These are phyloP conservation scores for Scheffersomyces ergatensis DNA, from an alignment of 805 yeast species.

Conservation along the genomic window DNA sequence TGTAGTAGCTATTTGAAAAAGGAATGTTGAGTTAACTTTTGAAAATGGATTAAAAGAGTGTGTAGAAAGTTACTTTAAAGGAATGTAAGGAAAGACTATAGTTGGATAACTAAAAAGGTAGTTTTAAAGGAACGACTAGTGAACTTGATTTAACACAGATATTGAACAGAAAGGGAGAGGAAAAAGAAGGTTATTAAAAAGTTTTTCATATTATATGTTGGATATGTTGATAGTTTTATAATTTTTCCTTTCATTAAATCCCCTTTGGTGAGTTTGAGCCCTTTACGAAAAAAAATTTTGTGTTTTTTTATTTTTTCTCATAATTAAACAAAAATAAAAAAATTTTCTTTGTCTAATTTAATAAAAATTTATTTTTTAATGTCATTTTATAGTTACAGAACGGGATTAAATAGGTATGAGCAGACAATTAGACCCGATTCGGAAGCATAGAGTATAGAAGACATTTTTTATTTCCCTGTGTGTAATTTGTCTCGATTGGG, in stretches of 20 bases:
- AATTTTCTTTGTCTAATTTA: too few species aligned
- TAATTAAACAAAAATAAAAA: too few species aligned
- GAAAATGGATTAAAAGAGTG: not conserved
- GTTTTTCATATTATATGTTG: not conserved
- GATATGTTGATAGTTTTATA: not conserved
- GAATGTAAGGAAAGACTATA: slow-evolving; percentile 10
- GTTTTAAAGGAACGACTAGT: not conserved
- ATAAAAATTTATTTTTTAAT: not conserved
- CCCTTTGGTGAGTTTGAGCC: too few species aligned
- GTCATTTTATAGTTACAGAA: not conserved
- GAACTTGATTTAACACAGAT: not conserved
- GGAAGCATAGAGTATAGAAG: not conserved
- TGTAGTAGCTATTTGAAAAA: not conserved
- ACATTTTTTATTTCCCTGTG: not conserved
- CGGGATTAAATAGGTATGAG: not conserved
- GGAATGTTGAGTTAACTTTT: not conserved
- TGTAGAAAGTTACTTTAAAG: not conserved
- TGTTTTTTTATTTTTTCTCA: too few species aligned
- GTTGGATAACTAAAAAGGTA: slow-evolving; percentile 5
- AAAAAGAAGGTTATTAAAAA: not conserved
- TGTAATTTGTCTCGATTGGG: not conserved
- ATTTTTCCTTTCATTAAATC: not conserved
- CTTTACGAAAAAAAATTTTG: too few species aligned
- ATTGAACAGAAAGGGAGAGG: not conserved
- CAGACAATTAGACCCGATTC: too few species aligned